Evolutionary conservation across 2,329 filamentous ascomycete genomes (phyloP).

Genomic region (Botrytis sinoallii): DNA sequence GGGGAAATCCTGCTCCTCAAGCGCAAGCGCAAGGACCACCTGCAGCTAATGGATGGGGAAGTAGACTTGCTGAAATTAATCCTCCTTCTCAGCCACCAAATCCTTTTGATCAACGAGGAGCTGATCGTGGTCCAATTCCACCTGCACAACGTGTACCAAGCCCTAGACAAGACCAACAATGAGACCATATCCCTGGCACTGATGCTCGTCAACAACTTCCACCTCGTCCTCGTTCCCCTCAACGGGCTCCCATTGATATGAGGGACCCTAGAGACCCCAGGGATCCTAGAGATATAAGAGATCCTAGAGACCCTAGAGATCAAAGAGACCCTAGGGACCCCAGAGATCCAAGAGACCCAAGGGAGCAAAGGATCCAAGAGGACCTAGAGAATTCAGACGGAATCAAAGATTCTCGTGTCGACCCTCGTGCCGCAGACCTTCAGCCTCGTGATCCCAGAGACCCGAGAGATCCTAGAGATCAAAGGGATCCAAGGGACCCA

Average conservation of each 20-base stretch:
- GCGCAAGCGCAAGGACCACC: constrained; percentile 51
- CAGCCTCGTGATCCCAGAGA: constrained; percentile 33
- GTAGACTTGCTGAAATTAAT: constrained; percentile 76
- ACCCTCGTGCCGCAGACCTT: constrained; percentile 28
- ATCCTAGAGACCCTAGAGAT: constrained; percentile 6
- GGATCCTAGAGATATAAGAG: constrained; percentile 7
- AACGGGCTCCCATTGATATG: constrained; percentile 27
- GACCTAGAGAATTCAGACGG: constrained; percentile 1
- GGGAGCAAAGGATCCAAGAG: neutral
- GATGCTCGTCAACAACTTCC: constrained; percentile 52
- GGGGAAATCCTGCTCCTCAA: constrained; percentile 74
- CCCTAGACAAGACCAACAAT: constrained; percentile 71
- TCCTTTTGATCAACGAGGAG: constrained; percentile 77
- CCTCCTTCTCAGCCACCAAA: constrained; percentile 72
- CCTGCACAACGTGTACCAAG: constrained; percentile 64
- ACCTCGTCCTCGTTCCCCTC: constrained; percentile 55
- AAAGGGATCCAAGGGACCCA: neutral
- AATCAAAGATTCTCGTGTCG: constrained; percentile 2
- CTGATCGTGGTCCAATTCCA: constrained; percentile 64
- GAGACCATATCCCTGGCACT: constrained; percentile 65
- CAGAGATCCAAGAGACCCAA: neutral
- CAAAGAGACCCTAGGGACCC: neutral
- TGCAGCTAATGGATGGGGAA: constrained; percentile 52
- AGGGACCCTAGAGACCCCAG: constrained; percentile 3
- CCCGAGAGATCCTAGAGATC: constrained; percentile 6